Base-by-base conservation (phyloP, 2,329 filamentous ascomycete genomes). In the Paracoccidioides brasiliensis region DNA sequence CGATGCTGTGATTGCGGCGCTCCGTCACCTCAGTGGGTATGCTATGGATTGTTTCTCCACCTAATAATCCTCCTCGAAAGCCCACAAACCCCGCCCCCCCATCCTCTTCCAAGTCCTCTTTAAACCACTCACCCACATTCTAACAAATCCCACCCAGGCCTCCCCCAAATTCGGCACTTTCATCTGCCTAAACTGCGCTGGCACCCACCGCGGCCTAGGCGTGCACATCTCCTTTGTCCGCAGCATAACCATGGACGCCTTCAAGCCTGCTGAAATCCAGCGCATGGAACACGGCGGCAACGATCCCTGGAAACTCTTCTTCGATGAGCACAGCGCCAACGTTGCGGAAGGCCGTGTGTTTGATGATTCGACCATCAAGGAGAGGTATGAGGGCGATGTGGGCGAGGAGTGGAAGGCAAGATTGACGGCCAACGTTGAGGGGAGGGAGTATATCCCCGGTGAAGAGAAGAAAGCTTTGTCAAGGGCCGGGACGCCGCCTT, bases 191-290 rank as follows among this genome's bases (percentile, higher is more conserved):
- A 88, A 86, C 60, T 98, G 93, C 76, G 91, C 90, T 38, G 93
- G 93, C 64, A 88, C 93, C 54, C 93, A 98, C 74, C 86, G 93
- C 60, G 90, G 90, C 3, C 82, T 98, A 35, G 93, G 93, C 59
- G 93, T 98, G 40, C 93, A 98, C 77, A 95, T 98, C 71, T 95
- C 90, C 69, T 98, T 98, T 74, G 90, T 98, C 61, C 86, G 93
- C 58, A 93, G 87, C 66, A 93, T 97, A 67, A 95, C 89, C 59
- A 98, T 98, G 93, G 93, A 98, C 75, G 90, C 90, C 56, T 97
- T 98, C 78, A 98, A 98, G 72, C 82, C 83, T 61, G 80, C 81
- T 65, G 93, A 98, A 73, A 91, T 97, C 66, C 85, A 88, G 72
- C 86, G 90, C 62, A 97, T 98, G 93, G 83, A 90, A 57, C 78